Conservation (phyloP, 768 basidiomycete genomes). For the Artomyces pyxidatus region DNA sequence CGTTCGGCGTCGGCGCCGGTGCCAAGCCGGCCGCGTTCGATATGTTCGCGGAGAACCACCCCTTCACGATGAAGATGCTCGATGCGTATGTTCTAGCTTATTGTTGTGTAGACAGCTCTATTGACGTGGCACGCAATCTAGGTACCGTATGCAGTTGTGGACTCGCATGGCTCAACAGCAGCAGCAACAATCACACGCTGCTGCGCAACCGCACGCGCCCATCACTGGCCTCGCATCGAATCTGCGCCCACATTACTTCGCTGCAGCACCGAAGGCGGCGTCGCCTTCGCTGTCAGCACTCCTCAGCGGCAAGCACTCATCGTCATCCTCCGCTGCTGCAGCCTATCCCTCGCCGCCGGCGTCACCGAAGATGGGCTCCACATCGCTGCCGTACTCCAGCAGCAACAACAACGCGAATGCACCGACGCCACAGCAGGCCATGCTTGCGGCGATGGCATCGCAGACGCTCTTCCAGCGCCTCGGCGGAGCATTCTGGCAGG, state of each 20-base stretch:
- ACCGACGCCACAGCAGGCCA: constrained; percentile 33
- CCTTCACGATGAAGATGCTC: constrained; percentile 81
- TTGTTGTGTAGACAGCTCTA: background rate
- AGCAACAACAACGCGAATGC: constrained; percentile 25
- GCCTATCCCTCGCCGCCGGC: constrained; percentile 38
- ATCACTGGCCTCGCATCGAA: constrained; percentile 24
- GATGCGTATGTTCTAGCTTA: constrained; percentile 51
- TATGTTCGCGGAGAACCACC: constrained; percentile 69
- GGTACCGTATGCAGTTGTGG: constrained; percentile 89
- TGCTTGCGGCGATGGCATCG: constrained; percentile 67
- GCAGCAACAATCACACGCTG: constrained; percentile 32
- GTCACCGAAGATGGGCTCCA: constrained; percentile 29
- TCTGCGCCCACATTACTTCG: constrained; percentile 32
- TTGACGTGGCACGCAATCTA: constrained; percentile 17
- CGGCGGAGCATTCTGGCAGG: constrained; percentile 80
- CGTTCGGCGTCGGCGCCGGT: constrained; percentile 21
- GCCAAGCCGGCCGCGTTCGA: constrained; percentile 51
- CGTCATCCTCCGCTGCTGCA: constrained; percentile 17
- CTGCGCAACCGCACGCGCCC: constrained; percentile 26
- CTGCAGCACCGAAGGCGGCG: constrained; percentile 14
- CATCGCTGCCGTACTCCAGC: too few species aligned
- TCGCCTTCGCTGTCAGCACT: constrained; percentile 21
- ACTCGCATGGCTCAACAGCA: constrained; percentile 75
- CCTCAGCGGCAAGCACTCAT: constrained; percentile 38
- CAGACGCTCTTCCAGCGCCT: constrained; percentile 69